These are phyloP conservation scores for Mycena sanguinolenta DNA, from an alignment of 768 basidiomycete genomes.

Conservation along the genomic window DNA sequence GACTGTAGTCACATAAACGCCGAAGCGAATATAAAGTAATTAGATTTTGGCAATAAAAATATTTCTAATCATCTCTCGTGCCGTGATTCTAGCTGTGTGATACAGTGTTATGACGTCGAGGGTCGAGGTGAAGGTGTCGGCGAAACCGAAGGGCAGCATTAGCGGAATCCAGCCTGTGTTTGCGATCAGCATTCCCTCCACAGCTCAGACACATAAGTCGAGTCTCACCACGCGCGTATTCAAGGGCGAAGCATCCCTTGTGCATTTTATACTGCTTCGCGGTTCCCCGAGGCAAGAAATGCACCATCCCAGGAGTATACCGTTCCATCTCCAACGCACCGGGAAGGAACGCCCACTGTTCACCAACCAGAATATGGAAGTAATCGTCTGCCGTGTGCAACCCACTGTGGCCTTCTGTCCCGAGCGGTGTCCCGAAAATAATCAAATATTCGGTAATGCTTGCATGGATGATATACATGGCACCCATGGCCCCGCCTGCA, in stretches of 20 bases:
- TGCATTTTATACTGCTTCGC: slow-evolving; percentile 91
- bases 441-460: slow-evolving; percentile 97
- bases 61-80: slow-evolving; percentile 86
- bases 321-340: slow-evolving; percentile 88
- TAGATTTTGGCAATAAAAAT: slow-evolving; percentile 90
- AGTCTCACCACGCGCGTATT: slow-evolving; percentile 87
- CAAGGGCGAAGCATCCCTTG: slow-evolving; percentile 94
- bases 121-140: slow-evolving; percentile 89
- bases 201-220: slow-evolving; percentile 37
- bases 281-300: slow-evolving; percentile 84
- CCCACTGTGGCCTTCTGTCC: slow-evolving; percentile 96
- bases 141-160: slow-evolving; percentile 95
- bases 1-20: slow-evolving; percentile 5
- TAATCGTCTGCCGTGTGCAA: slow-evolving; percentile 98
- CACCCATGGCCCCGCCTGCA: slow-evolving; percentile 97
- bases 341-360: slow-evolving; percentile 93
- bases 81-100: slow-evolving; percentile 82
- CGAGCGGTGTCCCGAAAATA: slow-evolving; percentile 95
- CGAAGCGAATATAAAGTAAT: slow-evolving; percentile 18
- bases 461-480: slow-evolving; percentile 98
- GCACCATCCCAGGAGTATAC: slow-evolving; percentile 87
- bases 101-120: slow-evolving; percentile 89
- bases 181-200: neutral
- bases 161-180: slow-evolving; percentile 94
- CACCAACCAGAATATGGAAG: slow-evolving; percentile 94